Base-by-base conservation (phyloP, 768 basidiomycete genomes). In the Leucocoprinus leucothites region DNA sequence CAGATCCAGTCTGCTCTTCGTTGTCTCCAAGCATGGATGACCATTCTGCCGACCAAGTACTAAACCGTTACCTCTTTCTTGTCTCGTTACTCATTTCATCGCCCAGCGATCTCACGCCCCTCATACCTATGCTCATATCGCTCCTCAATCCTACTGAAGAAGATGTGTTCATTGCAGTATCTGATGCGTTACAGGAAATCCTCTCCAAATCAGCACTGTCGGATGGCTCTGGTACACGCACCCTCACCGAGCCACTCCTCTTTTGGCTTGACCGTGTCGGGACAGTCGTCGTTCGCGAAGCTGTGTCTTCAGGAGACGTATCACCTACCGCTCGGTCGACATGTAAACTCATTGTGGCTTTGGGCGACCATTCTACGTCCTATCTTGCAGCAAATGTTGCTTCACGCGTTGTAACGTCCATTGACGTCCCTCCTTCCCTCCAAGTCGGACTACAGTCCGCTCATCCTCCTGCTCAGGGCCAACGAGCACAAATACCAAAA, bases 221-320 rank as follows among this genome's bases (percentile, higher is more conserved):
- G 0, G 82, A 86, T 50, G 91, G 90, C 0, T 74, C 79, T 22
- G 91, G 89, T 1, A 77, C 78, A 16, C 80, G 80, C 51, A 80
- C 86, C 0, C 77, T 95, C 26, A 93, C 93, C 0, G 90, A 94
- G 63, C 94, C 94, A 2, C 72, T 98, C 6, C 73, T 97, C n/a
- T 69, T 84, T 2, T 98, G 93, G 92, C 64, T 86, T 0, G 78
- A 85, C 56, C 66, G 72, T 0, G 72, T 77, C 42, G 91, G 87
- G 7, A 67, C 72, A 22, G 62, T 65, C 11, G 81, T 89, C 19
- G 58, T 74, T 14, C 63, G 78, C 57, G 55, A 59, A 2, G 69
- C 66, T 2, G 53, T 74, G 13, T 57, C 62, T 45, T 67, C 68
- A 9, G 80, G 78, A 25, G 73, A 72, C 3, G 72, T 81, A 2